Percentiles rank a stretch among this genome's conserved stretches.
phyloP scores from a whole-genome alignment of 805 yeast genomes.

The Wickerhamiella dianesei region DNA sequence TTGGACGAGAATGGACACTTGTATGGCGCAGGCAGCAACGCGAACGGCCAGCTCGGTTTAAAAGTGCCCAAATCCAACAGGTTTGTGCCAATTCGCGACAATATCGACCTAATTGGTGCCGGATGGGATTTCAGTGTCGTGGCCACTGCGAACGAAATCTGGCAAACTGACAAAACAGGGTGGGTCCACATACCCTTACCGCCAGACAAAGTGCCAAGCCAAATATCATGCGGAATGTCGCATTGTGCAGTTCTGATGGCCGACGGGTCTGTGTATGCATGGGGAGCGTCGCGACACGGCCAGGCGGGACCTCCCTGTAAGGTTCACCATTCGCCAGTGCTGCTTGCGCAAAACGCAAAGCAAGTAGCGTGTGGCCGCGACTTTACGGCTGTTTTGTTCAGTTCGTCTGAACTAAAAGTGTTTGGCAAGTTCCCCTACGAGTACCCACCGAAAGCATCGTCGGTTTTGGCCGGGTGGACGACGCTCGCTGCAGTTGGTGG shows the following conservation, averaged over 20 bases:
- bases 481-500: constrained; percentile 6
- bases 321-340: constrained; percentile 1
- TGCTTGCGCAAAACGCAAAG: constrained; percentile 9
- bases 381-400: constrained; percentile 30
- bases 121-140: constrained; percentile 72
- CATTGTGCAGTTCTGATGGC: constrained; percentile 23
- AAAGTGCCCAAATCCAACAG: not conserved
- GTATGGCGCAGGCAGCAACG: constrained; percentile 47
- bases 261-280: constrained; percentile 39
- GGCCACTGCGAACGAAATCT: constrained; percentile 32
- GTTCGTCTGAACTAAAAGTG: constrained; percentile 15
- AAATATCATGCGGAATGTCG: constrained; percentile 22
- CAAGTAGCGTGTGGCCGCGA: constrained; percentile 42
- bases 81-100: not conserved
- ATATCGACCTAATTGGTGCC: constrained; percentile 28
- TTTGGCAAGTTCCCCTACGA: constrained; percentile 23
- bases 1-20: constrained; percentile 40
- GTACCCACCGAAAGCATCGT: constrained; percentile 24
- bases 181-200: constrained; percentile 32
- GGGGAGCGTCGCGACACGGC: constrained; percentile 59
- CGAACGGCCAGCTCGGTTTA: constrained; percentile 41
- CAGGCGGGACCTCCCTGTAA: constrained; percentile 29
- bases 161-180: constrained; percentile 14
- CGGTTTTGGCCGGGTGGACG: constrained; percentile 15
- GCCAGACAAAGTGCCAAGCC: constrained; percentile 61